Base-by-base conservation (phyloP, 2,329 filamentous ascomycete species). In the Colletotrichum zoysiae region DNA sequence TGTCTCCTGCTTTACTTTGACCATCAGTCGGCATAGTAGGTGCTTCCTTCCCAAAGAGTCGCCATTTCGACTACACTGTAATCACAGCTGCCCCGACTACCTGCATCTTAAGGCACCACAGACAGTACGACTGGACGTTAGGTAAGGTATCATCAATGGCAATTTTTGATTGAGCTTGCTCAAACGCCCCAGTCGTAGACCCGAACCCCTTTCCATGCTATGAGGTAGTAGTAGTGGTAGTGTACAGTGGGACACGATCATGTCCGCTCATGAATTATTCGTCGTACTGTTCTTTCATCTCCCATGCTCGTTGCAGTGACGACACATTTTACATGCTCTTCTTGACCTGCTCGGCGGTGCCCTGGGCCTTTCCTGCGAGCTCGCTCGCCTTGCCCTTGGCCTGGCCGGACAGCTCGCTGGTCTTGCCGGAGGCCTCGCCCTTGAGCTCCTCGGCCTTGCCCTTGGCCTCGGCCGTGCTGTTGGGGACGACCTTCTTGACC, bases 401-500 rank as follows among this genome's bases (percentile, higher is more conserved):
- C 74, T 81, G 71, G 2, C 81, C 79, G 14, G 77, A 74, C 2
- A 79, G 51, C 74, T 84, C 80, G 9, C 74, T 79, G 1, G 82
- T 84, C 74, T 86, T 85, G 51, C 82, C 81, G 74, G 82, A 78
- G 5, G 76, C 73, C 48, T 82, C 76, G 11, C 84, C 85, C 76
- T 83, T 80, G 12, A 81, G 70, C 71, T 84, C 78, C 40, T 79
- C 76, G 0, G 83, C 80, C 68, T 79, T 80, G 38, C 80, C 81
- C 70, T 81, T 79, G 18, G 79, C 81, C 71, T 84, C 77, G 63
- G 82, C 82, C 65, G 78, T 78, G 26, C 75, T 77, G 4, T 86
- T 78, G 7, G 81, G 76, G 16, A 80, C 79, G 35, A 81, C 81
- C 38, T 86, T 80, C 79, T 88, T 88, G 63, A 85, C 81, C 77